Evolutionary conservation across 2,329 filamentous ascomycete genomes (phyloP).

Genomic region (Fusarium tupiense): DNA sequence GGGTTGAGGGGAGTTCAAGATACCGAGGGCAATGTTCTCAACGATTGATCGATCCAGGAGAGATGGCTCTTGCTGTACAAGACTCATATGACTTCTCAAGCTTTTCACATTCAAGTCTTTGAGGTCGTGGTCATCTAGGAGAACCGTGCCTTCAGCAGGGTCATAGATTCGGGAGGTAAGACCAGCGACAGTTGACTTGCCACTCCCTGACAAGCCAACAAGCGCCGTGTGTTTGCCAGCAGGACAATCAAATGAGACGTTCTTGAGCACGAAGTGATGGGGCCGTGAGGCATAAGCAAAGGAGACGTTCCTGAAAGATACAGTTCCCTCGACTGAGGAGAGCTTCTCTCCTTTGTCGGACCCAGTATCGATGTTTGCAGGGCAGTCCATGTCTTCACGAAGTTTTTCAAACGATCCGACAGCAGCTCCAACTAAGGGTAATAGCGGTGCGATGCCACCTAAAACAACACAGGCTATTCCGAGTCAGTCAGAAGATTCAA

Average conservation of each 20-base stretch:
- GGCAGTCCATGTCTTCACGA: slow-evolving; percentile 64
- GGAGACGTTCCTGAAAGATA: slow-evolving; percentile 52
- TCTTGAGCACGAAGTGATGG: slow-evolving; percentile 53
- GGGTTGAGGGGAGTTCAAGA: slow-evolving; percentile 54
- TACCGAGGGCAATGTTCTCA: slow-evolving; percentile 62
- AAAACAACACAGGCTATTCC: slow-evolving; percentile 66
- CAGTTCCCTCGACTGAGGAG: slow-evolving; percentile 52
- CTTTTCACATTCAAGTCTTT: slow-evolving; percentile 57
- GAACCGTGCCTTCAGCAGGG: slow-evolving; percentile 58
- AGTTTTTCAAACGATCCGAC: slow-evolving; percentile 68
- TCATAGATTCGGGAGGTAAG: slow-evolving; percentile 68
- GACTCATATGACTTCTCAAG: slow-evolving; percentile 53
- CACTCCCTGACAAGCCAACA: slow-evolving; percentile 67
- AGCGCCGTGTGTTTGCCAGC: slow-evolving; percentile 63
- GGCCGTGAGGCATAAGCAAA: slow-evolving; percentile 58
- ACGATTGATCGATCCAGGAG: slow-evolving; percentile 58
- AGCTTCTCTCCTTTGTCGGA: slow-evolving; percentile 53
- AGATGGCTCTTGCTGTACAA: slow-evolving; percentile 58
- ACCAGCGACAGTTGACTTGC: slow-evolving; percentile 66
- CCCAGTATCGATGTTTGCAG: slow-evolving; percentile 56
- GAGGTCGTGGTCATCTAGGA: slow-evolving; percentile 60
- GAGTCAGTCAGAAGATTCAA: slow-evolving; percentile 11
- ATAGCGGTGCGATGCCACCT: slow-evolving; percentile 69
- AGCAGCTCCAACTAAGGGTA: slow-evolving; percentile 69
- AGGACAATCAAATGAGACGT: slow-evolving; percentile 59